A percentile compares a stretch with the other conserved stretches of the same genome.
phyloP scores from a whole-genome alignment of 345 rosid genomes.

The Eucalyptus curtisii region DNA sequence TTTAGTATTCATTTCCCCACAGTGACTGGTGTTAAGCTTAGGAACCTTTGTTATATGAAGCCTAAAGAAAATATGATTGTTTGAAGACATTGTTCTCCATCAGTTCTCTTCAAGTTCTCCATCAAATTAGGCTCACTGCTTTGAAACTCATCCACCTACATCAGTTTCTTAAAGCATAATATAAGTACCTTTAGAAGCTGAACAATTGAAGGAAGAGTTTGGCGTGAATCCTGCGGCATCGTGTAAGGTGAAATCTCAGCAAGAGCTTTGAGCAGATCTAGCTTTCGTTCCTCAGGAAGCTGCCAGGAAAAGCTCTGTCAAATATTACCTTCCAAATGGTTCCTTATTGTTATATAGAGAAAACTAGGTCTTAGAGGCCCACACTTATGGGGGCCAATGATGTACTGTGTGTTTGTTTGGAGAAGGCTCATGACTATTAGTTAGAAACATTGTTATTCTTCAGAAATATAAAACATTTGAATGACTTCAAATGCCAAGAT shows the following conservation, averaged over 20 bases:
- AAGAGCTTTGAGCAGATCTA: slow-evolving; percentile 90
- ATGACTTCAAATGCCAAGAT: not conserved
- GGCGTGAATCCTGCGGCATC: slow-evolving; percentile 87
- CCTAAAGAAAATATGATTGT: not conserved
- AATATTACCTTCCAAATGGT: not conserved
- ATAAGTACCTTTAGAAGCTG: slow-evolving; percentile 65
- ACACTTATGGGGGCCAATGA: not conserved
- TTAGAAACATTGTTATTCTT: not conserved
- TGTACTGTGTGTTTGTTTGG: not conserved
- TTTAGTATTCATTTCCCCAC: not conserved
- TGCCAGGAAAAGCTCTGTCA: not conserved
- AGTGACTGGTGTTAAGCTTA: not conserved
- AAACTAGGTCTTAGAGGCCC: not conserved
- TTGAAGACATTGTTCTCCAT: not conserved
- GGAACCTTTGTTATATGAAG: not conserved
- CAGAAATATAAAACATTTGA: not conserved
- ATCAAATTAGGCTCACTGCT: not conserved
- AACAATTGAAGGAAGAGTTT: slow-evolving; percentile 85
- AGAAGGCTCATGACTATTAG: not conserved
- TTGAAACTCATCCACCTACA: not conserved
- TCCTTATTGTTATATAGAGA: not conserved
- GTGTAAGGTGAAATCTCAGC: slow-evolving; percentile 92
- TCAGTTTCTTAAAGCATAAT: not conserved
- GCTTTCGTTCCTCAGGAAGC: slow-evolving; percentile 97
- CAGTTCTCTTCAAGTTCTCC: not conserved